Conservation (phyloP, 2,329 filamentous ascomycete species). For the Talaromyces albobiverticillius region DNA sequence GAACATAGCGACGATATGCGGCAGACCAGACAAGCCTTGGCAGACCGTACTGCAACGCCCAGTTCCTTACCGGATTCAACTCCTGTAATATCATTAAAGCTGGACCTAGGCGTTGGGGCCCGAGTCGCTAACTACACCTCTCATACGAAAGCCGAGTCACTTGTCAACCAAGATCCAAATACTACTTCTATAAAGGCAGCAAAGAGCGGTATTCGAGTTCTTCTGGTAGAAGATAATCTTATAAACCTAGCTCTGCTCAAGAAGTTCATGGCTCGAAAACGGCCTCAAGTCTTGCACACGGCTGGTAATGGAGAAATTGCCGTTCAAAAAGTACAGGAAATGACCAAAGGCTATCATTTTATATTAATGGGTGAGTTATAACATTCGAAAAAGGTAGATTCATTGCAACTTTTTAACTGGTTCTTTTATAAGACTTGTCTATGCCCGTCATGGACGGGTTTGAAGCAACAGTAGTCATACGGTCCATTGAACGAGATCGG, state of each 20-base stretch:
- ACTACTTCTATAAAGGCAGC: not conserved
- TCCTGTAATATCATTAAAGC: too few relatives aligned
- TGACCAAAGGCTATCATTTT: constrained; percentile 24
- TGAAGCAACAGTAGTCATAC: constrained; percentile 36
- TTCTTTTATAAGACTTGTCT: too few relatives aligned
- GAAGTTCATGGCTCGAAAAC: constrained; percentile 25
- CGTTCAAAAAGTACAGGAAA: constrained; percentile 22
- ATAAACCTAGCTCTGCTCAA: constrained; percentile 31
- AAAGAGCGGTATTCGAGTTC: constrained; percentile 18
- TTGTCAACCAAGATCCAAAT: not conserved
- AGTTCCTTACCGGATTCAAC: too few relatives aligned
- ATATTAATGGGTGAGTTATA: constrained; percentile 37
- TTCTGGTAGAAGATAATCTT: constrained; percentile 35
- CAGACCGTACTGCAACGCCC: too few relatives aligned
- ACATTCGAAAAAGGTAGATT: too few relatives aligned
- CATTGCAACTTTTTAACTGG: too few relatives aligned
- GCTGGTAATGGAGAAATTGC: constrained; percentile 33
- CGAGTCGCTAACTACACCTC: too few relatives aligned
- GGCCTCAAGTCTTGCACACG: constrained; percentile 21
- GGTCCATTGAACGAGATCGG: constrained; percentile 25
- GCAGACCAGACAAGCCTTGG: too few relatives aligned
- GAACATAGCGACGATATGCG: too few relatives aligned
- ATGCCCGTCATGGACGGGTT: constrained; percentile 43
- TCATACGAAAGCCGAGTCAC: not conserved
- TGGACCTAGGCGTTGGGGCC: too few relatives aligned